phyloP scores from a whole-genome alignment of 176 grass and related monocot genomes.

The Areca catechu region DNA sequence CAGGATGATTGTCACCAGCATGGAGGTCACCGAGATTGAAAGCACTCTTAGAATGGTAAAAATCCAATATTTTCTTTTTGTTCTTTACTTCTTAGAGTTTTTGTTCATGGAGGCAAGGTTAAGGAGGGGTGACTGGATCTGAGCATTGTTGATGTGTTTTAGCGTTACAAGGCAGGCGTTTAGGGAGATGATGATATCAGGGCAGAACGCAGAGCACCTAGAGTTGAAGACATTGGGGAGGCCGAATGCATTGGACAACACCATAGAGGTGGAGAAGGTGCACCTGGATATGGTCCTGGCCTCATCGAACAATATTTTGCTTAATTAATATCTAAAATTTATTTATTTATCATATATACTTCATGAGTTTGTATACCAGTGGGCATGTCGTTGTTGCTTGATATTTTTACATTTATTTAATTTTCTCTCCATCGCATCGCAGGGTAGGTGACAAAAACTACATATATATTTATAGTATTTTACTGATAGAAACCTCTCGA shows the following conservation, averaged over 20 bases:
- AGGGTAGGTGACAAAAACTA: no score
- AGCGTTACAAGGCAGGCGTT: constrained; percentile 63
- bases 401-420: background rate
- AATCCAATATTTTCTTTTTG: background rate
- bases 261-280: constrained; percentile 18
- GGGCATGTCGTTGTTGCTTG: constrained; percentile 52
- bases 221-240: constrained; percentile 75
- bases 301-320: constrained; percentile 23
- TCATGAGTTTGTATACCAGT: background rate
- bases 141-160: background rate
- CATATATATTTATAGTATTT: no score
- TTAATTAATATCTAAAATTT: no score
- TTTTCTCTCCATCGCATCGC: no score
- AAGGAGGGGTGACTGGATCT: no score
- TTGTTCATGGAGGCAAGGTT: no score
- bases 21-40: constrained; percentile 95
- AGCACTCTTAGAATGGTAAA: constrained; percentile 81
- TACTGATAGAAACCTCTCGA: no score
- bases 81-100: background rate
- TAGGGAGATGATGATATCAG: constrained; percentile 96
- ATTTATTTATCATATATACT: no score
- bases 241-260: constrained; percentile 79
- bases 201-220: constrained; percentile 90
- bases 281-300: constrained; percentile 60
- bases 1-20: constrained; percentile 87